Evolutionary conservation across 2,329 filamentous ascomycete species (phyloP).

Genomic region (Fusarium annulatum): DNA sequence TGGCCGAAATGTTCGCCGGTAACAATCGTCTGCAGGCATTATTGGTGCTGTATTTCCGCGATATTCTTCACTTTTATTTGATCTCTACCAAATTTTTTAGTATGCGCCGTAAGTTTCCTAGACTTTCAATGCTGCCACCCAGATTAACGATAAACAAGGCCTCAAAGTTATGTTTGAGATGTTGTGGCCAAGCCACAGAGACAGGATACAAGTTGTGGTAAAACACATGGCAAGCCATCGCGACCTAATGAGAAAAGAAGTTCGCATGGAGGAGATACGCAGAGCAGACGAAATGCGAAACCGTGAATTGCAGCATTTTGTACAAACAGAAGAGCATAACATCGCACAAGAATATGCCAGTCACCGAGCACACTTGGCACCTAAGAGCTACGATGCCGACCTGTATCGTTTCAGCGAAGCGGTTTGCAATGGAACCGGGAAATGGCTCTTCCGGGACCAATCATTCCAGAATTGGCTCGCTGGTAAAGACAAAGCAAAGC

Average conservation of each 20-base stretch:
- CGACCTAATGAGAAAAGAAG: neutral
- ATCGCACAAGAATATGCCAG: neutral
- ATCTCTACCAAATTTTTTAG: constrained; percentile 5
- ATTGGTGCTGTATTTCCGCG: constrained; percentile 8
- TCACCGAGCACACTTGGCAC: neutral
- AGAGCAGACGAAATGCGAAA: neutral
- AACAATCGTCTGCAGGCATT: neutral
- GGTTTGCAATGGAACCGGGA: neutral
- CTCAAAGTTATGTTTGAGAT: neutral
- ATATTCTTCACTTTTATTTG: constrained; percentile 19
- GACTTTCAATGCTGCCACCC: accelerated
- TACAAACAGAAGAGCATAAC: neutral
- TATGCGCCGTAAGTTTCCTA: neutral
- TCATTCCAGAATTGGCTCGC: neutral
- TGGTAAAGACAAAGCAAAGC: neutral
- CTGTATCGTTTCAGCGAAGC: neutral
- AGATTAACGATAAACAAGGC: neutral
- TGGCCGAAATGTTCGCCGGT: neutral
- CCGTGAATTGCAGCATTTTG: neutral
- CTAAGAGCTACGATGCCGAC: neutral
- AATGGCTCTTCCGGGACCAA: neutral
- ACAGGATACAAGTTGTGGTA: neutral
- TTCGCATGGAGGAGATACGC: neutral
- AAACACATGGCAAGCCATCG: neutral
- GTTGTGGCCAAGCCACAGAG: neutral